A percentile compares a stretch with the other conserved stretches of the same genome.
phyloP scores from a whole-genome alignment of 176 grass and related monocot genomes.

The Phyllostachys edulis region DNA sequence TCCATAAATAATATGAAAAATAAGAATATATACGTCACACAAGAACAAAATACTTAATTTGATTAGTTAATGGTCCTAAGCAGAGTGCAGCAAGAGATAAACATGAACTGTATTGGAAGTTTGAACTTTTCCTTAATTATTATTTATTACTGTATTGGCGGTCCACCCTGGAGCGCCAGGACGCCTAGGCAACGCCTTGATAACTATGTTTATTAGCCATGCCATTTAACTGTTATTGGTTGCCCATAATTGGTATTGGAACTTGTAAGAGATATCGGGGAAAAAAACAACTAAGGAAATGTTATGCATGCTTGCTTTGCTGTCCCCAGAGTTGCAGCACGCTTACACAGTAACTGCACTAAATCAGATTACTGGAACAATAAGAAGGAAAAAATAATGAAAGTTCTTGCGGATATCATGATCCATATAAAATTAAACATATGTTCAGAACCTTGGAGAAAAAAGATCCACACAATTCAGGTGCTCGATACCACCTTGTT shows the following conservation, averaged over 20 bases:
- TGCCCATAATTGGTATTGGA: background rate
- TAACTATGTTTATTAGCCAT: too few species aligned
- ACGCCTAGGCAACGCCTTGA: too few species aligned
- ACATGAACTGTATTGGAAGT: background rate
- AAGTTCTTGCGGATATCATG: background rate
- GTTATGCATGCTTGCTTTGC: constrained; percentile 25
- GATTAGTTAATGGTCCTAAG: constrained; percentile 1
- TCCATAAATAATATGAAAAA: background rate
- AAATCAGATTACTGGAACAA: constrained; percentile 22
- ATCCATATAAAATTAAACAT: constrained; percentile 6
- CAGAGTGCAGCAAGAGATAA: background rate
- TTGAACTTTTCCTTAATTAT: background rate
- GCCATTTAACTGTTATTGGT: background rate
- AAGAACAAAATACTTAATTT: background rate
- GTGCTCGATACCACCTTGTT: constrained; percentile 98
- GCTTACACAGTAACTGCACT: background rate
- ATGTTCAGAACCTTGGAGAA: constrained; percentile 73
- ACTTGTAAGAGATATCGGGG: background rate
- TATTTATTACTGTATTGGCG: too few species aligned
- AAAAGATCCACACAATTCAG: constrained; percentile 95
- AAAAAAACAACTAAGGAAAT: constrained; percentile 8
- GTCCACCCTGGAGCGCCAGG: too few species aligned
- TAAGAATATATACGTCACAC: background rate
- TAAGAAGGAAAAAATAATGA: background rate
- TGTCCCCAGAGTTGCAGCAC: constrained; percentile 4